Percentiles rank a stretch among this genome's conserved stretches.
phyloP scores from a whole-genome alignment of 202 grass and related monocot genomes.

The Panicum virgatum region DNA sequence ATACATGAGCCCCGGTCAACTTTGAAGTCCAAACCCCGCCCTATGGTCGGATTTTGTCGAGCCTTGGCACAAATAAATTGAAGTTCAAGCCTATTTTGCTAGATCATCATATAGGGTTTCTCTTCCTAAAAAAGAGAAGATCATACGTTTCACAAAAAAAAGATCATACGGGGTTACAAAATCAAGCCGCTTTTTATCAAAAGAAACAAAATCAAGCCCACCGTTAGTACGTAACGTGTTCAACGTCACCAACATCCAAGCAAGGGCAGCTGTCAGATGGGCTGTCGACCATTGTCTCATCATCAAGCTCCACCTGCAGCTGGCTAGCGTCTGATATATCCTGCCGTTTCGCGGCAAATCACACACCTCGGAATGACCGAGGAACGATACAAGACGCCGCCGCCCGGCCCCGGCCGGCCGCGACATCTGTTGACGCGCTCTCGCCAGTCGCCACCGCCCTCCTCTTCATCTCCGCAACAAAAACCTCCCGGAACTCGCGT shows the following conservation, averaged over 20 bases:
- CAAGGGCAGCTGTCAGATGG: neutral
- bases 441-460: neutral
- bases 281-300: slow-evolving; percentile 15
- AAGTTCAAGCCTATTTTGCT: too few species aligned
- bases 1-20: too few species aligned
- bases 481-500: neutral
- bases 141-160: too few species aligned
- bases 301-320: slow-evolving; percentile 5
- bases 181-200: too few species aligned
- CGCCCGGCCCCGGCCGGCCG: slow-evolving; percentile 45
- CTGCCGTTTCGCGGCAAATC: neutral
- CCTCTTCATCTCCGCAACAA: neutral
- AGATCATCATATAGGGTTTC: too few species aligned
- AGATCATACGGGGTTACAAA: too few species aligned
- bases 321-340: neutral
- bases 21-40: too few species aligned
- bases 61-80: too few species aligned
- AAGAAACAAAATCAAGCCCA: too few species aligned
- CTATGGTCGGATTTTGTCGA: too few species aligned
- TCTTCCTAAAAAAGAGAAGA: too few species aligned
- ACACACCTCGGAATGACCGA: slow-evolving; percentile 33
- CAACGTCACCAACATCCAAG: neutral
- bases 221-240: too few species aligned
- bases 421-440: slow-evolving; percentile 23
- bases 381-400: slow-evolving; percentile 28